A percentile compares a stretch with the other conserved stretches of the same genome.
Evolutionary conservation across 2,329 filamentous ascomycete species (phyloP).

Genomic region (Fusarium sp.): DNA sequence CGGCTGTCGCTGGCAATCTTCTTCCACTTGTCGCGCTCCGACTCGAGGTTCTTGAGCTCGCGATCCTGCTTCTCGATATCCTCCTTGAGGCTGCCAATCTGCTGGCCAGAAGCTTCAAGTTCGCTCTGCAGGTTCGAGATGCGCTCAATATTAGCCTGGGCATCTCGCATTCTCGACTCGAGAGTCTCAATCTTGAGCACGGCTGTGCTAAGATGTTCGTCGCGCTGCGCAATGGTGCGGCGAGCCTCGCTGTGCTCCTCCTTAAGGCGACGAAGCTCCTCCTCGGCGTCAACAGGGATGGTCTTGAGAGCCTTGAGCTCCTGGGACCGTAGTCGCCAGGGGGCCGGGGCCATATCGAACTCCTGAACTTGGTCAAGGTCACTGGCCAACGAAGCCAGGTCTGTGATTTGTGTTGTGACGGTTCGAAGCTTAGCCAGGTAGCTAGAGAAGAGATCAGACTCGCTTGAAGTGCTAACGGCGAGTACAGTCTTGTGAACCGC

Average conservation of each 20-base stretch:
- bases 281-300: constrained; percentile 83
- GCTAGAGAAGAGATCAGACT: constrained; percentile 77
- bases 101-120: constrained; percentile 64
- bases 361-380: constrained; percentile 80
- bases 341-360: constrained; percentile 80
- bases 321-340: constrained; percentile 86
- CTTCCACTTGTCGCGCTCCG: constrained; percentile 77
- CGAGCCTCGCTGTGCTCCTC: constrained; percentile 84
- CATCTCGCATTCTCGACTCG: constrained; percentile 87
- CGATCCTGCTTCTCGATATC: constrained; percentile 76
- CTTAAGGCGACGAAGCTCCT: constrained; percentile 83
- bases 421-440: constrained; percentile 75
- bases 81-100: constrained; percentile 66
- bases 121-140: constrained; percentile 74
- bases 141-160: constrained; percentile 78
- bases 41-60: constrained; percentile 72
- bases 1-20: constrained; percentile 74
- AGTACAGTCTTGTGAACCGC: constrained; percentile 67
- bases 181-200: constrained; percentile 95
- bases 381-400: constrained; percentile 76
- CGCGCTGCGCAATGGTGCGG: constrained; percentile 76
- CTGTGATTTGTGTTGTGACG: constrained; percentile 72
- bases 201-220: constrained; percentile 86
- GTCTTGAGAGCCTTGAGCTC: constrained; percentile 86
- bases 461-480: constrained; percentile 63